Percentiles rank a stretch among this genome's conserved stretches.
Conservation (phyloP, 805 yeast species). For the Schizosaccharomyces cryophilus region DNA sequence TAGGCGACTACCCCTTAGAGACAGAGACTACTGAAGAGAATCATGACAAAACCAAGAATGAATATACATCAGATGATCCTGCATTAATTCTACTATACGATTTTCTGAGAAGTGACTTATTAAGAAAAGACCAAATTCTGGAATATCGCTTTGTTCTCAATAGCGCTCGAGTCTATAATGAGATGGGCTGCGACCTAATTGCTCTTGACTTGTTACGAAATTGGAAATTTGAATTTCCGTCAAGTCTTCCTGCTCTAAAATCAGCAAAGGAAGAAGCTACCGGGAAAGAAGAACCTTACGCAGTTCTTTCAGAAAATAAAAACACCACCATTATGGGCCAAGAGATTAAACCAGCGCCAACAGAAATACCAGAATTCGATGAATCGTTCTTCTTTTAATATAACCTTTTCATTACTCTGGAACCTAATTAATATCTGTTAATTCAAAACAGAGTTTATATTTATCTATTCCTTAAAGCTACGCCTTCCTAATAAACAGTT, state of each 20-base stretch:
- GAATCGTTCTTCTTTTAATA: not conserved
- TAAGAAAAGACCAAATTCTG: conserved; percentile 17
- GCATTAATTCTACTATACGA: conserved; percentile 43
- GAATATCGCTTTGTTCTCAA: conserved; percentile 42
- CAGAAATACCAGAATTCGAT: not conserved
- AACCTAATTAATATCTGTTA: no score
- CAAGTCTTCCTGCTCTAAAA: not conserved
- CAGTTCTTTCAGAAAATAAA: not conserved
- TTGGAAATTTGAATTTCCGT: conserved; percentile 31
- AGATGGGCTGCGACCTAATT: conserved; percentile 82
- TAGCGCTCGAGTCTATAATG: conserved; percentile 39
- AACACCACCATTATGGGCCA: not conserved
- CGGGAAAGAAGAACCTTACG: not conserved
- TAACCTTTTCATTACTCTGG: no score
- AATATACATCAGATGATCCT: conserved; percentile 41
- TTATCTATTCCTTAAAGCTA: no score
- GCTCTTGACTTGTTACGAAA: conserved; percentile 35
- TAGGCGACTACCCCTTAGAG: not conserved
- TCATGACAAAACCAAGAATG: not conserved
- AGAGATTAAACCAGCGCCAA: not conserved
- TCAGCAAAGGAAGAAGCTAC: not conserved
- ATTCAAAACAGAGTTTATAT: no score
- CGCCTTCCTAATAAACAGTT: no score
- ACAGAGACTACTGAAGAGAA: not conserved
- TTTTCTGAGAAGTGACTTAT: conserved; percentile 32